A percentile compares a stretch with the other conserved stretches of the same genome.
Conservation (phyloP, 2,329 filamentous ascomycete genomes). For the Myriangium duriaei region DNA sequence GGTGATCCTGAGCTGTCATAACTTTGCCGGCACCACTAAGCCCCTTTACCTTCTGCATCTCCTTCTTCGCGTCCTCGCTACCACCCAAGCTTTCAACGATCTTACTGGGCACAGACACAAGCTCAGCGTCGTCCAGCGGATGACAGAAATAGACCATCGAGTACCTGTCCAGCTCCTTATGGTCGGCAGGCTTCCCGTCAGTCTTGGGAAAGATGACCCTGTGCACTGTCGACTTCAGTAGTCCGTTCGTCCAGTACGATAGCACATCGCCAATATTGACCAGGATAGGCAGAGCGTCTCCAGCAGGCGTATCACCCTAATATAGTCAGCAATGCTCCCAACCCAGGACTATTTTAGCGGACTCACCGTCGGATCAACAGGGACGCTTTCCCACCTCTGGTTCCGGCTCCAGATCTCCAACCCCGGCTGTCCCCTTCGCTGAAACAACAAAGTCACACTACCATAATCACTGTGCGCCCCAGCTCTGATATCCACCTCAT, state of each 20-base stretch:
- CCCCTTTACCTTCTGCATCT: slow-evolving; percentile 18
- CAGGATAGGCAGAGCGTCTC: slow-evolving; percentile 42
- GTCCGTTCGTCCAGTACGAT: slow-evolving; percentile 80
- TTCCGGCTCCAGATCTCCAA: slow-evolving; percentile 60
- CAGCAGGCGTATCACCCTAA: background rate
- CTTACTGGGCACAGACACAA: slow-evolving; percentile 44
- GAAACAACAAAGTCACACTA: slow-evolving; percentile 62
- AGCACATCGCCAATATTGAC: slow-evolving; percentile 61
- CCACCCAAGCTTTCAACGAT: slow-evolving; percentile 32
- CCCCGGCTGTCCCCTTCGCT: slow-evolving; percentile 70
- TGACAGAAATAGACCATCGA: slow-evolving; percentile 53
- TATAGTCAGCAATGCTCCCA: background rate
- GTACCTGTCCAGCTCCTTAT: slow-evolving; percentile 38
- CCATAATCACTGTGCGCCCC: slow-evolving; percentile 88
- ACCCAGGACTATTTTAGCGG: background rate
- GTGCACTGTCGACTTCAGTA: slow-evolving; percentile 80
- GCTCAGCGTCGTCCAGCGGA: slow-evolving; percentile 41
- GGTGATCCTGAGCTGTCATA: slow-evolving; percentile 47
- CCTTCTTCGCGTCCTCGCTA: slow-evolving; percentile 18
- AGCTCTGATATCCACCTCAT: slow-evolving; percentile 59
- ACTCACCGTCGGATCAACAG: slow-evolving; percentile 26
- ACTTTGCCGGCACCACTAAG: slow-evolving; percentile 29
- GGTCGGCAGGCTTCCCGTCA: slow-evolving; percentile 13
- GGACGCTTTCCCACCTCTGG: slow-evolving; percentile 31
- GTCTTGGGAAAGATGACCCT: slow-evolving; percentile 56